Percentiles rank a stretch among this genome's conserved stretches.
These are phyloP conservation scores for Thelonectria discophora DNA, from an alignment of 2,329 filamentous ascomycete genomes.

Conservation along the genomic window DNA sequence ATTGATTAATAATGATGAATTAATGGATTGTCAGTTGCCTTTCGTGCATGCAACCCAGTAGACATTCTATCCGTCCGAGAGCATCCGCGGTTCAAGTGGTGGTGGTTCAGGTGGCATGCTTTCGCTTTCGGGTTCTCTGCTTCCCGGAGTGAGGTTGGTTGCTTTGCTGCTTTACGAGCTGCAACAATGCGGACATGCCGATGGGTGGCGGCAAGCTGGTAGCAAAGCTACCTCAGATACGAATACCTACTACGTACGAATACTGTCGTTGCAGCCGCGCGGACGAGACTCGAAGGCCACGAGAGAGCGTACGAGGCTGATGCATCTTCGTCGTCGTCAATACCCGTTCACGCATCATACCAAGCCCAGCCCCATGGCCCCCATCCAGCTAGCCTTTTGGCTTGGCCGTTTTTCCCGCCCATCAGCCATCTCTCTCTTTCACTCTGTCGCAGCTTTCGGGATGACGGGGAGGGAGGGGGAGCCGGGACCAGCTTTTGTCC, in stretches of 20 bases:
- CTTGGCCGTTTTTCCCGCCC: slow-evolving; percentile 4
- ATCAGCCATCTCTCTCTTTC: no score
- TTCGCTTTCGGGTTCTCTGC: not conserved
- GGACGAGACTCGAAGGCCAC: not conserved
- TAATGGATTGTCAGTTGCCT: no score
- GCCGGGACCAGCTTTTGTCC: no score
- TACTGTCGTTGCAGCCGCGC: not conserved
- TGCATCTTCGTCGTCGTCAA: not conserved
- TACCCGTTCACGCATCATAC: no score
- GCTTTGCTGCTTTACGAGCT: slow-evolving; percentile 2
- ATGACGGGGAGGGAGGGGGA: not conserved
- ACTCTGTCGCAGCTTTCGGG: not conserved
- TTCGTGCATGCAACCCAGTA: no score
- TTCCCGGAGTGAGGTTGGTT: not conserved
- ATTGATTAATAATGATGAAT: no score
- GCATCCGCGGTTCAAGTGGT: no score
- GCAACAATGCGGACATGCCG: slow-evolving; percentile 6
- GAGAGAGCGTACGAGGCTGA: not conserved
- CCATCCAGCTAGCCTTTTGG: not conserved
- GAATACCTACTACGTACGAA: not conserved
- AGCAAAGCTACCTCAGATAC: not conserved
- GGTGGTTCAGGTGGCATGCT: not conserved
- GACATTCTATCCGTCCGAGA: no score
- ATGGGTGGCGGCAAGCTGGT: not conserved
- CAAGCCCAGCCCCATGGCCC: no score